These are phyloP conservation scores for Orbilia quercus DNA, from an alignment of 2,329 filamentous ascomycete species.

Conservation along the genomic window DNA sequence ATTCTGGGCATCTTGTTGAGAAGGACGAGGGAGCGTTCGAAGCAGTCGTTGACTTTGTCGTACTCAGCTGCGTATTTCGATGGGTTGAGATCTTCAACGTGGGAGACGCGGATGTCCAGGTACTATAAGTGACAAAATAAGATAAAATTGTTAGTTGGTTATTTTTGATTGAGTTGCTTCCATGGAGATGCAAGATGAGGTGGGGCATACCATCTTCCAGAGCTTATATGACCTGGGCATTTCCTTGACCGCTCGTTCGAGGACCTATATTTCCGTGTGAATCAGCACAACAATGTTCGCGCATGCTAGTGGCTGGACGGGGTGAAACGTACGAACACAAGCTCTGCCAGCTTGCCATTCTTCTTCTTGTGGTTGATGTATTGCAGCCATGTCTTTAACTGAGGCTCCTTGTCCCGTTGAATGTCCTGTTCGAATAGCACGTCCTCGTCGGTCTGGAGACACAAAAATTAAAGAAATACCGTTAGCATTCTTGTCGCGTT, in stretches of 20 bases:
- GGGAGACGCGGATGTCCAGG: constrained; percentile 82
- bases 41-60: constrained; percentile 92
- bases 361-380: constrained; percentile 92
- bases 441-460: constrained; percentile 79
- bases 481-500: constrained; percentile 52
- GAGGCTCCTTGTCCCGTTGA: constrained; percentile 79
- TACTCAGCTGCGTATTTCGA: constrained; percentile 82
- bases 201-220: constrained; percentile 82
- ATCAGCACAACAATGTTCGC: background rate
- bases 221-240: constrained; percentile 96
- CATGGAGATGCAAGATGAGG: constrained; percentile 15
- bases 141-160: constrained; percentile 5
- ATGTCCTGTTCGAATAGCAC: constrained; percentile 97
- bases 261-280: constrained; percentile 65
- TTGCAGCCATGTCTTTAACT: constrained; percentile 91
- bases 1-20: constrained; percentile 99
- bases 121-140: constrained; percentile 72
- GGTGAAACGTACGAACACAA: constrained; percentile 73
- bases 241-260: constrained; percentile 90
- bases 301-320: constrained; percentile 59
- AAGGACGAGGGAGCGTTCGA: constrained; percentile 89
- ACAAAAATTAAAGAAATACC: constrained; percentile 15
- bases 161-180: constrained; percentile 49
- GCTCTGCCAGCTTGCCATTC: constrained; percentile 85
- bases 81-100: constrained; percentile 84